Conservation (phyloP, 2,329 filamentous ascomycete genomes). For the Helminthosporium solani region DNA sequence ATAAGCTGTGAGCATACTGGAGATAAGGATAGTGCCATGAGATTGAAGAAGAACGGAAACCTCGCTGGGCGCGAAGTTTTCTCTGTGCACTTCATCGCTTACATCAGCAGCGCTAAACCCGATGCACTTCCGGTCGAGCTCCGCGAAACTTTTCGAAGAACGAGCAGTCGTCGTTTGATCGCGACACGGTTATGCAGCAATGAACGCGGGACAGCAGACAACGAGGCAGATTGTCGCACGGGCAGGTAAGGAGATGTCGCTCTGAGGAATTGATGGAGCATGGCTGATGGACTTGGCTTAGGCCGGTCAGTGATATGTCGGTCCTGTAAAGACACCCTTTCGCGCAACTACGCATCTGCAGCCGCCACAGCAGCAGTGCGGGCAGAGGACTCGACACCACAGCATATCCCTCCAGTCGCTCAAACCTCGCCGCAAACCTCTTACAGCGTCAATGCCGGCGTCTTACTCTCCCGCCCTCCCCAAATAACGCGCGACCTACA, state of each 20-base stretch:
- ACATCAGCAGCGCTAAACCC: constrained; percentile 25
- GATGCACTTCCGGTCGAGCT: constrained; percentile 24
- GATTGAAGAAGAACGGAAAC: constrained; percentile 45
- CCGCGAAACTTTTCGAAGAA: constrained; percentile 32
- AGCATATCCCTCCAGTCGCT: constrained; percentile 38
- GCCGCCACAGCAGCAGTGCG: constrained; percentile 41
- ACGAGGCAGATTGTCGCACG: constrained; percentile 46
- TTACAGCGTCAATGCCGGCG: constrained; percentile 58
- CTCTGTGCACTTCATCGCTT: not conserved
- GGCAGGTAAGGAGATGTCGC: constrained; percentile 37
- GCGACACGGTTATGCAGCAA: constrained; percentile 21
- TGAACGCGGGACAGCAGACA: constrained; percentile 49
- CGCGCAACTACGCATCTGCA: constrained; percentile 38
- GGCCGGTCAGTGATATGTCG: constrained; percentile 48
- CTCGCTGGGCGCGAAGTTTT: constrained; percentile 10
- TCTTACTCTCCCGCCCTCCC: constrained; percentile 86
- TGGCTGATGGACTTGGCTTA: constrained; percentile 35
- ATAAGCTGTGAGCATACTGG: constrained; percentile 69
- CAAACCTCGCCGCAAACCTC: constrained; percentile 45
- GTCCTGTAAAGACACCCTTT: constrained; percentile 47
- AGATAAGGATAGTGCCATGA: constrained; percentile 86
- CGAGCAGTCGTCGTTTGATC: constrained; percentile 12
- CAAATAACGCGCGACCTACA: constrained; percentile 80
- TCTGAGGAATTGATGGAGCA: constrained; percentile 4
- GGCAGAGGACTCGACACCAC: constrained; percentile 28